Conservation (phyloP, 208 protist species). For the Phytomonas francai region DNA sequence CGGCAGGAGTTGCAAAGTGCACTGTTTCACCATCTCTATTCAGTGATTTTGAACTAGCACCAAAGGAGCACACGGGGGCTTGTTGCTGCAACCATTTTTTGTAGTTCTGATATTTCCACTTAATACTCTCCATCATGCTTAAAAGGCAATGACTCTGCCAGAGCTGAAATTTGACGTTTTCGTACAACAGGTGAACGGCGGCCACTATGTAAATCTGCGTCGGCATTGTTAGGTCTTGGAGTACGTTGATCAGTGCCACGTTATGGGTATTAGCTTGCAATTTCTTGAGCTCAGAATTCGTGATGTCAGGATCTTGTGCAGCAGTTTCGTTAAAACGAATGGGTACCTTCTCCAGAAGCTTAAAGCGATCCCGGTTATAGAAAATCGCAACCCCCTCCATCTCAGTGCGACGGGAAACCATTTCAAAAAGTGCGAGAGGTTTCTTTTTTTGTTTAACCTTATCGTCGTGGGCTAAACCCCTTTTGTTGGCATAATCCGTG, state of each 20-base stretch:
- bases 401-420: slow-evolving; percentile 30
- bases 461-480: neutral
- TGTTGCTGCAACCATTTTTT: neutral
- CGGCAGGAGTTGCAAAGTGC: slow-evolving; percentile 9
- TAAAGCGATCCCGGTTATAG: slow-evolving; percentile 56
- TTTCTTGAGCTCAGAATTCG: slow-evolving; percentile 45
- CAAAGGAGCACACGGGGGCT: neutral
- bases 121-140: slow-evolving; percentile 39
- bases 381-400: slow-evolving; percentile 83
- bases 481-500: neutral
- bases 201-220: slow-evolving; percentile 50
- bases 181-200: slow-evolving; percentile 74
- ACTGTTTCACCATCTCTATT: slow-evolving; percentile 8
- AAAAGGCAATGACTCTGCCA: slow-evolving; percentile 75
- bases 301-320: slow-evolving; percentile 37
- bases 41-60: neutral
- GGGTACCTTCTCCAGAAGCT: slow-evolving; percentile 41
- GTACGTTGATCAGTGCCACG: slow-evolving; percentile 66
- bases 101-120: slow-evolving; percentile 39
- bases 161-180: slow-evolving; percentile 69
- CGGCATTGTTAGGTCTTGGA: slow-evolving; percentile 39
- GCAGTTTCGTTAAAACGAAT: slow-evolving; percentile 72
- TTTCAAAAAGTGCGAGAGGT: neutral
- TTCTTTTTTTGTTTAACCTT: neutral
- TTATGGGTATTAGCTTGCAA: slow-evolving; percentile 76